Evolutionary conservation across 352 stramenopile species (phyloP).

Genomic region (Pythium aphanidermatum): DNA sequence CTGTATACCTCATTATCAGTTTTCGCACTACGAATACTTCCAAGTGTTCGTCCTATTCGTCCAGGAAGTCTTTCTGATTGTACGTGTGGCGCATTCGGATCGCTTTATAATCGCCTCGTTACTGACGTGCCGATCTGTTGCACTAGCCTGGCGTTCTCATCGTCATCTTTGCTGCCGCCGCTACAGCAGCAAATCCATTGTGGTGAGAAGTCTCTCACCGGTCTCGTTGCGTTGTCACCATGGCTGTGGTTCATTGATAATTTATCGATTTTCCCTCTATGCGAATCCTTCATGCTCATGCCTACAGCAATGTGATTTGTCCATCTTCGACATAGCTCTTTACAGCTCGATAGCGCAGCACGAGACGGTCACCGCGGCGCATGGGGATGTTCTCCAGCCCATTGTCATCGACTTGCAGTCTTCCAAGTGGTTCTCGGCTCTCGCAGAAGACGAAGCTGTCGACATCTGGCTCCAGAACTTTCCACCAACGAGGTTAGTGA

Average conservation of each 20-base stretch:
- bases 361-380: constrained; percentile 52
- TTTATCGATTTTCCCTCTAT: no score
- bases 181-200: constrained; percentile 47
- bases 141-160: constrained; percentile 53
- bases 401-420: constrained; percentile 69
- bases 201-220: constrained; percentile 25
- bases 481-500: no score
- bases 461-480: constrained; percentile 66
- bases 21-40: constrained; percentile 68
- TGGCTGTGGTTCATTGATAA: constrained; percentile 9
- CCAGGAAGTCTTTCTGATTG: constrained; percentile 63
- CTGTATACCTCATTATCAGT: constrained; percentile 42
- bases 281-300: background rate
- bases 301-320: constrained; percentile 42
- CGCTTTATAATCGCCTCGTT: background rate
- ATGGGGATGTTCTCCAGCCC: constrained; percentile 59
- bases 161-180: constrained; percentile 60
- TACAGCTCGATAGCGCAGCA: constrained; percentile 64
- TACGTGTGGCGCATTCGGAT: no score
- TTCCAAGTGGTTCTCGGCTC: constrained; percentile 41
- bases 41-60: constrained; percentile 59
- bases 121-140: background rate
- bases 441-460: constrained; percentile 83
- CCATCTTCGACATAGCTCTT: constrained; percentile 52
- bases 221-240: background rate